Percentiles rank a stretch among this genome's conserved stretches.
Conservation (phyloP, 495 filamentous ascomycete genomes). For the Lasiosphaeriaceae sp. region DNA sequence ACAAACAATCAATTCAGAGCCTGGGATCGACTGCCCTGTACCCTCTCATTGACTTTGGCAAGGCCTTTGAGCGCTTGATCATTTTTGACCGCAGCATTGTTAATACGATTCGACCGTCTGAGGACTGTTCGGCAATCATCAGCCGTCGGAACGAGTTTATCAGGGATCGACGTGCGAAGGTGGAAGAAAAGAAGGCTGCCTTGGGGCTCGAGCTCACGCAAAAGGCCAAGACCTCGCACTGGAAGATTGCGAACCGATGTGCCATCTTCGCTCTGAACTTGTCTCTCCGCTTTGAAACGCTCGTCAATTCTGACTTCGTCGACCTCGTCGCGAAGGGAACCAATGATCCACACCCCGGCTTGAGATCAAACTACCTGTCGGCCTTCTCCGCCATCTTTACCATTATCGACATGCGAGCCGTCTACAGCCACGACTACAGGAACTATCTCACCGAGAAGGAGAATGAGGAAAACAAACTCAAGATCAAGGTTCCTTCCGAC, state of each 20-base stretch:
- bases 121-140: conserved; percentile 62
- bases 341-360: conserved; percentile 83
- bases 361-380: conserved; percentile 75
- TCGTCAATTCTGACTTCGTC: conserved; percentile 75
- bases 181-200: conserved; percentile 78
- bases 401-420: conserved; percentile 77
- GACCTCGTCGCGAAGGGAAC: conserved; percentile 80
- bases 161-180: conserved; percentile 63
- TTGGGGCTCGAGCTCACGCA: conserved; percentile 78
- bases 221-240: conserved; percentile 74
- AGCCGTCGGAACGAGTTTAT: conserved; percentile 64
- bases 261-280: conserved; percentile 85
- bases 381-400: conserved; percentile 78
- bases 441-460: conserved; percentile 79
- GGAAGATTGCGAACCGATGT: conserved; percentile 90
- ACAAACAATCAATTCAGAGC: conserved; percentile 91
- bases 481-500: conserved; percentile 63
- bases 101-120: conserved; percentile 67
- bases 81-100: conserved; percentile 73
- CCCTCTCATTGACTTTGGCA: conserved; percentile 86
- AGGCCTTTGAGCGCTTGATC: conserved; percentile 78
- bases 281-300: conserved; percentile 81
- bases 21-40: conserved; percentile 77
- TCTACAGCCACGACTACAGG: conserved; percentile 79
- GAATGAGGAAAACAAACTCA: conserved; percentile 66